These are phyloP conservation scores for Diaporthe sp. DNA, from an alignment of 2,329 filamentous ascomycete genomes.

Conservation along the genomic window DNA sequence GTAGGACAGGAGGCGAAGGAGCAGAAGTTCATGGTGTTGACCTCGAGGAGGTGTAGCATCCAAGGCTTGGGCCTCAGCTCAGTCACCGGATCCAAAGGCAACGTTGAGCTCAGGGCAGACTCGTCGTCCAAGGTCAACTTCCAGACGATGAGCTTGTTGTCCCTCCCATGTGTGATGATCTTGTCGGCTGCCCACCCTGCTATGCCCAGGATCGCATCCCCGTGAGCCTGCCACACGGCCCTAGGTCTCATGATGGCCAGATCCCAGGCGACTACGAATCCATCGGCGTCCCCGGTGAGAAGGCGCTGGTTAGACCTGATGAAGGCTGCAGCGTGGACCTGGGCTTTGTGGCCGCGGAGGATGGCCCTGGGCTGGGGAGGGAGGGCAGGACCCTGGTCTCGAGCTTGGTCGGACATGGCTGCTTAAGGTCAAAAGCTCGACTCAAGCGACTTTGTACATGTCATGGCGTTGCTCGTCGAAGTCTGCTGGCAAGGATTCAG, in stretches of 20 bases:
- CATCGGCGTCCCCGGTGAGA: slow-evolving; percentile 89
- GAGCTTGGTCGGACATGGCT: slow-evolving; percentile 45
- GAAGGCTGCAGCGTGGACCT: slow-evolving; percentile 84
- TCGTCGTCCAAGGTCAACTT: slow-evolving; percentile 75
- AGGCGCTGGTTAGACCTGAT: slow-evolving; percentile 81
- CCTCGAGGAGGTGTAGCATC: slow-evolving; percentile 85
- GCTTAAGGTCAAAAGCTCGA: slow-evolving; percentile 2
- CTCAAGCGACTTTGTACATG: slow-evolving; percentile 23
- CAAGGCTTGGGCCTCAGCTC: slow-evolving; percentile 76
- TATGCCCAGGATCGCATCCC: slow-evolving; percentile 81
- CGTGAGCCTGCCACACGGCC: slow-evolving; percentile 90
- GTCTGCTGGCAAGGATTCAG: slow-evolving; percentile 25
- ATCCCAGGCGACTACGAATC: slow-evolving; percentile 90
- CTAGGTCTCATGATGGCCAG: slow-evolving; percentile 83
- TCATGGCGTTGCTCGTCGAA: slow-evolving; percentile 2
- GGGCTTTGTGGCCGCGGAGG: slow-evolving; percentile 85
- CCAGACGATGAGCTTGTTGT: slow-evolving; percentile 90
- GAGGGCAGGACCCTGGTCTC: slow-evolving; percentile 18
- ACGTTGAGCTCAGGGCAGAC: slow-evolving; percentile 71
- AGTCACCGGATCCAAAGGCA: slow-evolving; percentile 76
- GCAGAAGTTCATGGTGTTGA: slow-evolving; percentile 97
- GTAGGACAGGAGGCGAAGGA: slow-evolving; percentile 76
- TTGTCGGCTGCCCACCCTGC: slow-evolving; percentile 78
- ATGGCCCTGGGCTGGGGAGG: slow-evolving; percentile 70
- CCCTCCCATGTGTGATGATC: slow-evolving; percentile 93